Conservation (phyloP, 1,139 yeast species). For the Lodderomyces oxycetoniae region DNA sequence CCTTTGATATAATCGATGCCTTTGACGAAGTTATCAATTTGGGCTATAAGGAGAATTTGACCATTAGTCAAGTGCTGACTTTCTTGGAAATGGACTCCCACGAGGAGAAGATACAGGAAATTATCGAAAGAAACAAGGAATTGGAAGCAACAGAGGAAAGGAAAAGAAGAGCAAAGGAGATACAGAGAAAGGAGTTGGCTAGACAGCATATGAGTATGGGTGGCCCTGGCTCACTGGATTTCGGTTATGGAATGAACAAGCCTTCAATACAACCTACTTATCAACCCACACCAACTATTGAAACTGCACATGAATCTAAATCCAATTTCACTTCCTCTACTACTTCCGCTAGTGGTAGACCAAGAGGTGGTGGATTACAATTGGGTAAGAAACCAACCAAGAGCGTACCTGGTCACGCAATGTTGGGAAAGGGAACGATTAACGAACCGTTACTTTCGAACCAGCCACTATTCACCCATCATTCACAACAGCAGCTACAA, state of each 20-base stretch:
- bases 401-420: slow-evolving; percentile 8
- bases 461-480: slow-evolving; percentile 39
- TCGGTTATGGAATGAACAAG: slow-evolving; percentile 5
- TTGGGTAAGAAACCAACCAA: slow-evolving; percentile 58
- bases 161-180: slow-evolving; percentile 91
- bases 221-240: slow-evolving; percentile 12
- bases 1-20: slow-evolving; percentile 86
- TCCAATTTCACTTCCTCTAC: slow-evolving; percentile 12
- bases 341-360: too few relatives aligned
- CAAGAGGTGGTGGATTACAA: slow-evolving; percentile 70
- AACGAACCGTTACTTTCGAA: slow-evolving; percentile 21
- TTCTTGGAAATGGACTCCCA: slow-evolving; percentile 97
- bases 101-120: slow-evolving; percentile 97
- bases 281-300: slow-evolving; percentile 32
- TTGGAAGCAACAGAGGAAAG: slow-evolving; percentile 96
- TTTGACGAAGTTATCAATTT: slow-evolving; percentile 89
- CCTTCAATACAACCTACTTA: slow-evolving; percentile 27
- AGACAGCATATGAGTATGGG: slow-evolving; percentile 21
- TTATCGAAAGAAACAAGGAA: slow-evolving; percentile 94
- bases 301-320: slow-evolving; percentile 12
- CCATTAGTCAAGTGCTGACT: slow-evolving; percentile 77
- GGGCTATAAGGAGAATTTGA: slow-evolving; percentile 88
- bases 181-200: slow-evolving; percentile 81
- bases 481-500: slow-evolving; percentile 1
- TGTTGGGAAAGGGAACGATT: slow-evolving; percentile 4